A percentile compares a stretch with the other conserved stretches of the same genome.
Conservation (phyloP, 2,329 filamentous ascomycete species). For the Penicillium verrucosum region DNA sequence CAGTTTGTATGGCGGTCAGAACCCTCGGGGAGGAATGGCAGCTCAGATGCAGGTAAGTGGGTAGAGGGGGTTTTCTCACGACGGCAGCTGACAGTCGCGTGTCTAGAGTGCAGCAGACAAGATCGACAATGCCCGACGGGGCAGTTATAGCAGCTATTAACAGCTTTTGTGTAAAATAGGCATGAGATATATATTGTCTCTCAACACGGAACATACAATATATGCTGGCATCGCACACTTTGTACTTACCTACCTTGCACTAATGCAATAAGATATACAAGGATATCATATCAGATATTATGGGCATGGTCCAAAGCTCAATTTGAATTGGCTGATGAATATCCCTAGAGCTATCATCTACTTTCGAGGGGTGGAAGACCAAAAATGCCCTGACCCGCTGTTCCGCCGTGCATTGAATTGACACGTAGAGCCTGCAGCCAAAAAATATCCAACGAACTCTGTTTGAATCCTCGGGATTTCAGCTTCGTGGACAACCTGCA, state of each 20-base stretch:
- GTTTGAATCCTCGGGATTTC: not conserved
- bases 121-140: constrained; percentile 25
- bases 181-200: not conserved
- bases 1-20: constrained; percentile 30
- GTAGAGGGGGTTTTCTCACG: not conserved
- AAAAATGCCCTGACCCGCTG: not conserved
- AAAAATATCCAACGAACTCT: not conserved
- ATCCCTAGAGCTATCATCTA: not conserved
- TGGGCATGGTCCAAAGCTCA: not conserved
- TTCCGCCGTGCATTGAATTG: not conserved
- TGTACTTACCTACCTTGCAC: not conserved
- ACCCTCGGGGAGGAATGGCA: constrained; percentile 31
- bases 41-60: constrained; percentile 35
- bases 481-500: not conserved
- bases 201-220: not conserved
- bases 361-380: not conserved
- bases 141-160: constrained; percentile 7
- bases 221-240: not conserved
- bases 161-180: not conserved
- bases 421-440: not conserved
- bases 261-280: not conserved
- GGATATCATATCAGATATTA: not conserved
- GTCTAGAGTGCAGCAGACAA: constrained; percentile 36
- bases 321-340: not conserved
- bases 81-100: constrained; percentile 7